Conservation (phyloP, 306 rosid genomes). For the Geum urbanum region DNA sequence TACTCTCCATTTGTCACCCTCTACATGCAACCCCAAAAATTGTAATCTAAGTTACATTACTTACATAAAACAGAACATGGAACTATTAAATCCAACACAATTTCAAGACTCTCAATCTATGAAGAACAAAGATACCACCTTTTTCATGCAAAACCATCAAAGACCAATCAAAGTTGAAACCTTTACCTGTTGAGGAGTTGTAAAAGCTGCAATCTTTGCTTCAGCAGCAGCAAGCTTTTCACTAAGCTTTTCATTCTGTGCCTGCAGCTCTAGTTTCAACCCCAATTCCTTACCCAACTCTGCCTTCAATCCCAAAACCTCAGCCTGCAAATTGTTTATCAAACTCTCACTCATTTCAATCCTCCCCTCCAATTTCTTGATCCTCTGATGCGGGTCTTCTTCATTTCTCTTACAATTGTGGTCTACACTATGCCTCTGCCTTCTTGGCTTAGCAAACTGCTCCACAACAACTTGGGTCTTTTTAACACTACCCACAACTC, state of each 20-base stretch:
- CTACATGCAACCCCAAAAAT: conserved; percentile 36
- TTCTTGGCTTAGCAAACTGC: conserved; percentile 40
- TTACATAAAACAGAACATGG: background rate
- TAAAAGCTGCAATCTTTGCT: conserved; percentile 43
- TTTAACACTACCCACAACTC: conserved; percentile 27
- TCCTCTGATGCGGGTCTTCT: conserved; percentile 43
- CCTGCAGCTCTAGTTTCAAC: conserved; percentile 55
- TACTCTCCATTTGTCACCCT: conserved; percentile 43
- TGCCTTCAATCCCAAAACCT: conserved; percentile 52
- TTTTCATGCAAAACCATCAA: background rate
- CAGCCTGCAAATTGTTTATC: conserved; percentile 54
- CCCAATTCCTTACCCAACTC: conserved; percentile 58
- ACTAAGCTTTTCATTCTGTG: conserved; percentile 52
- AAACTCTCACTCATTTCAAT: conserved; percentile 47
- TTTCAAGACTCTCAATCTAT: too few species aligned
- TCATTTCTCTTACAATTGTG: conserved; percentile 31
- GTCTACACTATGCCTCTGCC: conserved; percentile 30
- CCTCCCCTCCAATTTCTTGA: conserved; percentile 45
- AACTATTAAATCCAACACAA: conserved; percentile 5
- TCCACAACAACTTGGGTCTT: conserved; percentile 38
- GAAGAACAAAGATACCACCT: too few species aligned
- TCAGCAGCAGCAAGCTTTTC: conserved; percentile 62
- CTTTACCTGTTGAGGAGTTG: conserved; percentile 46
- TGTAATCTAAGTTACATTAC: background rate
- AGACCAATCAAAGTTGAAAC: conserved; percentile 2